These are phyloP conservation scores for Trichosanthes cucumerina DNA, from an alignment of 306 rosid species.

Conservation along the genomic window DNA sequence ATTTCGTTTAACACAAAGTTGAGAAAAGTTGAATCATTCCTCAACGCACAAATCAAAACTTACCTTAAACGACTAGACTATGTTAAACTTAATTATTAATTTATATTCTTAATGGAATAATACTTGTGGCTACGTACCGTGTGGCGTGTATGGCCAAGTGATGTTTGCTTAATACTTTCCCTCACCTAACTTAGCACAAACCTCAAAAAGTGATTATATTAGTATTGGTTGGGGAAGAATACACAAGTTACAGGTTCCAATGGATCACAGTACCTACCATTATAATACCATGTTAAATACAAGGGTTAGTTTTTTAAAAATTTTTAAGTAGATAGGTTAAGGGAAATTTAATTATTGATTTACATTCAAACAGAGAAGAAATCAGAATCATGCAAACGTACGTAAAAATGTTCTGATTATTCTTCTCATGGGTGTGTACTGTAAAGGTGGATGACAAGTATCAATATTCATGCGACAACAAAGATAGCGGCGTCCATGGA, in stretches of 20 bases:
- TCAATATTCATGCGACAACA: slow-evolving; percentile 34
- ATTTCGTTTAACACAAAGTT: neutral
- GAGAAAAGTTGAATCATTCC: neutral
- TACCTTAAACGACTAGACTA: too few relatives aligned
- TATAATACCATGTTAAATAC: too few relatives aligned
- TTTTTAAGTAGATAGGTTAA: too few relatives aligned
- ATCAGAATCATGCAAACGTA: neutral
- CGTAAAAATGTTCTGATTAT: neutral
- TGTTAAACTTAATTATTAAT: neutral
- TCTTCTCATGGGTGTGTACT: neutral
- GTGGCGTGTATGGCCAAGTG: too few relatives aligned
- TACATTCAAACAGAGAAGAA: neutral
- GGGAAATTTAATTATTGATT: too few relatives aligned
- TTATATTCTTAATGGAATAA: too few relatives aligned
- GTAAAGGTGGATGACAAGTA: slow-evolving; percentile 41
- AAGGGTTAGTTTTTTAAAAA: too few relatives aligned
- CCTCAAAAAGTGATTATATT: neutral
- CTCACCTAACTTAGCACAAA: neutral
- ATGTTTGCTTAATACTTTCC: neutral
- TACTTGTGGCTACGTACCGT: too few relatives aligned
- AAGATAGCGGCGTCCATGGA: slow-evolving; percentile 31
- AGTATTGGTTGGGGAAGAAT: too few relatives aligned
- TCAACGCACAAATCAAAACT: neutral
- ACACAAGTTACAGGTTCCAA: too few relatives aligned
- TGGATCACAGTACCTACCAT: too few relatives aligned